Percentiles rank a stretch among this genome's conserved stretches.
Conservation (phyloP, 805 yeast species). For the Lipomyces anomalus region DNA sequence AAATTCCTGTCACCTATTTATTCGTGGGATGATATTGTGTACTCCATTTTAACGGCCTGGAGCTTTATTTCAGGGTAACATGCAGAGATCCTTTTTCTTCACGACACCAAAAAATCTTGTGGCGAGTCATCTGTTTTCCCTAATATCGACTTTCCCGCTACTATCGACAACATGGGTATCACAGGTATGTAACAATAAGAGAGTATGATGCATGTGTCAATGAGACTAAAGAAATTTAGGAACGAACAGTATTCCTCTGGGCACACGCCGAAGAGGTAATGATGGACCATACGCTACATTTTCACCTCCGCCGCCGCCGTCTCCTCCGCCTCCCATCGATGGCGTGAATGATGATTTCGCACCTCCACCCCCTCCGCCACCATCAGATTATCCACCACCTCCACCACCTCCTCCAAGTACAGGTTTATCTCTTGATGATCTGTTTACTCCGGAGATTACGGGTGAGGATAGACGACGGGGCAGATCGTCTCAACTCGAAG, state of each 20-base stretch:
- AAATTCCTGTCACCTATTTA: constrained; percentile 1
- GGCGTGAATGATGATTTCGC: constrained; percentile 5
- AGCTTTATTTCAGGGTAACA: not conserved
- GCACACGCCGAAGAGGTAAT: constrained; percentile 18
- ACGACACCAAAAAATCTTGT: not conserved
- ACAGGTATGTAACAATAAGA: constrained; percentile 4
- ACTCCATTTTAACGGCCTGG: not conserved
- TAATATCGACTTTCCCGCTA: not conserved
- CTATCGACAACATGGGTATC: constrained; percentile 9
- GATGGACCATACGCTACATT: constrained; percentile 16
- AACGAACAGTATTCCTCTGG: constrained; percentile 24
- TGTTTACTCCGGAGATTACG: not conserved
- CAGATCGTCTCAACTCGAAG: constrained; percentile 5
- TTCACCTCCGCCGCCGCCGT: constrained; percentile 10
- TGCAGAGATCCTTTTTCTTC: constrained; percentile 3
- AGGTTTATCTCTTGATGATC: not conserved
- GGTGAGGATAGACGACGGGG: constrained; percentile 7
- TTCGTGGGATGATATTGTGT: not conserved
- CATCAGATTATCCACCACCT: constrained; percentile 10
- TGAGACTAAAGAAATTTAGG: too few species aligned
- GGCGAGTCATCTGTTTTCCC: not conserved
- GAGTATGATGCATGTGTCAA: too few species aligned
- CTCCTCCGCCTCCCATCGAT: constrained; percentile 7
- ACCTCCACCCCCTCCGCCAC: constrained; percentile 22
- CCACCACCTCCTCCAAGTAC: constrained; percentile 3